Conservation (phyloP, 805 yeast genomes). For the Scheffersomyces stipitis region DNA sequence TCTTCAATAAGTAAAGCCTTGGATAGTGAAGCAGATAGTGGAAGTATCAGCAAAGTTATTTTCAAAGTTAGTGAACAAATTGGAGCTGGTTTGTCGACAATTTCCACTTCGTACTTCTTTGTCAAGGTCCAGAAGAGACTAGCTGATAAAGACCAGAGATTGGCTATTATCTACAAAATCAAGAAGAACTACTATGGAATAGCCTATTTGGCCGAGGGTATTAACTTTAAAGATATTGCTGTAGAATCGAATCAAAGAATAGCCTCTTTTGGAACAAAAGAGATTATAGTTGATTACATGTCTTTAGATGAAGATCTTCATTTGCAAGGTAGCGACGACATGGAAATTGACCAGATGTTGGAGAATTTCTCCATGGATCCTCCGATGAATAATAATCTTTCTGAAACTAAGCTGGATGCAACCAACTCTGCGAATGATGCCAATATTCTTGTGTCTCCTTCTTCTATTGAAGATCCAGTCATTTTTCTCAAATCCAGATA, state of each 20-base stretch:
- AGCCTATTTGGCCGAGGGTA: slow-evolving; percentile 7
- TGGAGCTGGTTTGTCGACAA: slow-evolving; percentile 6
- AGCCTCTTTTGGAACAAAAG: slow-evolving; percentile 1
- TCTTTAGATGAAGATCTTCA: background rate
- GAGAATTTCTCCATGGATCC: slow-evolving; percentile 18
- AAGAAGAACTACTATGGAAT: slow-evolving; percentile 11
- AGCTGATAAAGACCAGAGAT: slow-evolving; percentile 11
- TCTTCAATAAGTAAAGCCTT: background rate
- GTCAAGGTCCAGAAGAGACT: slow-evolving; percentile 12
- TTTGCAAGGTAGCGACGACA: background rate
- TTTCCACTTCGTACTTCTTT: slow-evolving; percentile 10
- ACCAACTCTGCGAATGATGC: background rate
- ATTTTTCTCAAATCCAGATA: slow-evolving; percentile 34
- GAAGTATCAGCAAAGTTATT: slow-evolving; percentile 1
- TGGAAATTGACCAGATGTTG: background rate
- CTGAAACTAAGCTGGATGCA: background rate
- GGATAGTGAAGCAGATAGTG: background rate
- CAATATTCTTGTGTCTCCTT: slow-evolving; percentile 9
- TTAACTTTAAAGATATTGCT: slow-evolving; percentile 6
- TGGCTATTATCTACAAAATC: slow-evolving; percentile 13
- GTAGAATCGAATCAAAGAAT: background rate
- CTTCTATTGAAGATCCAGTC: slow-evolving; percentile 21
- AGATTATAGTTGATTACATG: background rate
- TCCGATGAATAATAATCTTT: slow-evolving; percentile 3
- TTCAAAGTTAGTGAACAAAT: slow-evolving; percentile 7